phyloP scores from a whole-genome alignment of 139 green algal genomes.

The Pseudopediastrum boryanum region DNA sequence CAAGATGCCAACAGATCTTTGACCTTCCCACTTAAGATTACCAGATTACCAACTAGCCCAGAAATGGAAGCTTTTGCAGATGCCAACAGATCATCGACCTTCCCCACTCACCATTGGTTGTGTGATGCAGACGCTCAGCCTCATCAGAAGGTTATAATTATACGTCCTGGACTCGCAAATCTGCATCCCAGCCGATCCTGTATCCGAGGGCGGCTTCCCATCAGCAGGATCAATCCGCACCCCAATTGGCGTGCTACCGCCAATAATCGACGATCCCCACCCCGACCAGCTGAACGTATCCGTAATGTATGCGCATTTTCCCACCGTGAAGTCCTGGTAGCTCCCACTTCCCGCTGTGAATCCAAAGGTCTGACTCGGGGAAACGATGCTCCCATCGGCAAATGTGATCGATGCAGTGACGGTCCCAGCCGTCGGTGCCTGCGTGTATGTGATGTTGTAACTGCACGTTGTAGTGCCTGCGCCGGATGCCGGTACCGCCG shows the following conservation, averaged over 20 bases:
- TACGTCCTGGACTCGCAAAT: too few relatives aligned
- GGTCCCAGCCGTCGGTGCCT: constrained; percentile 11
- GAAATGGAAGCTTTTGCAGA: too few relatives aligned
- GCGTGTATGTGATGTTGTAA: constrained; percentile 20
- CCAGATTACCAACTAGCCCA: too few relatives aligned
- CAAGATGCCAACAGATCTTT: too few relatives aligned
- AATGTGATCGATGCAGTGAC: constrained; percentile 11
- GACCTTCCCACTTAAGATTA: too few relatives aligned
- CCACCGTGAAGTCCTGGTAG: constrained; percentile 27
- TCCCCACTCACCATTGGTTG: too few relatives aligned
- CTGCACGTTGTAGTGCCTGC: background rate
- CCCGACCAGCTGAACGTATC: background rate
- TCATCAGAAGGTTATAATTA: too few relatives aligned
- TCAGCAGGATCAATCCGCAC: too few relatives aligned
- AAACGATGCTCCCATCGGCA: background rate
- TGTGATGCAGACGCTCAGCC: too few relatives aligned
- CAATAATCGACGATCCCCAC: background rate
- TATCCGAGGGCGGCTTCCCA: too few relatives aligned
- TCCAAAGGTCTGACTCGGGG: background rate
- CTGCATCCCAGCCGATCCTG: too few relatives aligned
- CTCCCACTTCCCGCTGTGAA: background rate
- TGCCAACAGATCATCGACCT: too few relatives aligned
- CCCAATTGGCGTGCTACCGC: background rate
- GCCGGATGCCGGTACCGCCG: background rate
- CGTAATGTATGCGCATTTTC: constrained; percentile 6